These are phyloP conservation scores for Neolentinus lepideus DNA, from an alignment of 1,284 basidiomycete genomes.

Conservation along the genomic window DNA sequence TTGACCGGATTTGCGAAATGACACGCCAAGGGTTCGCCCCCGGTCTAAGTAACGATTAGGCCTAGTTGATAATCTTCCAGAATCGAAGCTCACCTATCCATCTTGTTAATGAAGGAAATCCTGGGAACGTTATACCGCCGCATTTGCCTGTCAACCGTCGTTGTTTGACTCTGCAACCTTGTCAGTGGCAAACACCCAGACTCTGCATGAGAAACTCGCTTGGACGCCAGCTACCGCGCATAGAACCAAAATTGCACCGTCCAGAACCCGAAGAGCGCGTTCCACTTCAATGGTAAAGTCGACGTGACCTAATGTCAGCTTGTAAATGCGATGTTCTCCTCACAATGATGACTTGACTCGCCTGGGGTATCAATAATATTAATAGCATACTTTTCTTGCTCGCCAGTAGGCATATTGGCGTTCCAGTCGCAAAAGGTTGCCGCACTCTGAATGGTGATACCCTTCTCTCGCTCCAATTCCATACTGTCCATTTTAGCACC, in stretches of 20 bases:
- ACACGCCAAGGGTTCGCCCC: slow-evolving; percentile 98
- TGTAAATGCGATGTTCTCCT: neutral
- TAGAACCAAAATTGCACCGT: slow-evolving; percentile 94
- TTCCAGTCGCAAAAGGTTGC: slow-evolving; percentile 99
- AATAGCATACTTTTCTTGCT: slow-evolving; percentile 82
- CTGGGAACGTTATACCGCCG: slow-evolving; percentile 92
- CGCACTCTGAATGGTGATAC: slow-evolving; percentile 98
- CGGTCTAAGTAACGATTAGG: slow-evolving; percentile 44
- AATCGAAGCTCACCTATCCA: slow-evolving; percentile 71
- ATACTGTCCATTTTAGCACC: slow-evolving; percentile 99
- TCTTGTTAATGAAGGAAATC: slow-evolving; percentile 98
- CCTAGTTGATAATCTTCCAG: slow-evolving; percentile 5
- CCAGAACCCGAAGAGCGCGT: slow-evolving; percentile 91
- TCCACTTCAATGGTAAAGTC: slow-evolving; percentile 99
- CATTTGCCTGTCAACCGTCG: slow-evolving; percentile 99
- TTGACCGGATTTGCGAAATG: slow-evolving; percentile 86
- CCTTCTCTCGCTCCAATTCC: slow-evolving; percentile 98
- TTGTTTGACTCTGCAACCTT: slow-evolving; percentile 80
- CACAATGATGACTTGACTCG: slow-evolving; percentile 18
- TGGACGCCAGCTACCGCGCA: slow-evolving; percentile 98
- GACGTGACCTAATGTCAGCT: slow-evolving; percentile 72
- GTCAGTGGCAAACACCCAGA: neutral
- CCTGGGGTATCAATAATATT: slow-evolving; percentile 99
- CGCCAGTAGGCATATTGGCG: slow-evolving; percentile 58
- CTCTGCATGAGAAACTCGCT: slow-evolving; percentile 30